Base-by-base conservation (phyloP, 2,329 filamentous ascomycete genomes). In the Harringtonia aguacate region DNA sequence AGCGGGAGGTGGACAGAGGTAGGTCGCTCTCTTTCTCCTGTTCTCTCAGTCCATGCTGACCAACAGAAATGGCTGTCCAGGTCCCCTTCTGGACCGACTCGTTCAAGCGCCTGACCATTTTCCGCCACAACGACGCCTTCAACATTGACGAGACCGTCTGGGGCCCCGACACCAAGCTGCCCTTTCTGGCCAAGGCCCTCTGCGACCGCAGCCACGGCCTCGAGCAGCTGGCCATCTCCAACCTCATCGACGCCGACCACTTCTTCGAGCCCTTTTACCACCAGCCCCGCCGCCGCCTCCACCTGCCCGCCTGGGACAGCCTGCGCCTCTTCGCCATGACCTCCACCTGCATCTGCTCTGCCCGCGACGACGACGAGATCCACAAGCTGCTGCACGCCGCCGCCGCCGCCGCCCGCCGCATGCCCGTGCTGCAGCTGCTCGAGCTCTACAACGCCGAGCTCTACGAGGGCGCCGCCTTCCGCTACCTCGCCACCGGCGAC, bases 371-470 rank as follows among this genome's bases (percentile, higher is more conserved):
- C 5, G 53, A 56, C 17, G 37, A 43, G 28, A 40, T 57, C n/a
- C 52, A 55, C 31, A 36, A 35, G 17, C 41, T 56, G 20, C 55
- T 58, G 18, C 46, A 46, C 20, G 44, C 45, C 9, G 52, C 51
- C 13, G 55, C 44, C 12, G 43, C 38, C 2, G 56, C 52, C 2
- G 55, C 55, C 9, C 52, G 46, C 39, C 48, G 50, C 33, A 58
- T 58, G 56, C 56, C 56, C 4, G 40, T 38, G 24, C 42, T 58
- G 35, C 46, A 48, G 20, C 36, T 53, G 18, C 48, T 58, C 47
- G 56, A 57, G 46, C 38, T 58, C 3, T 58, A 53, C 41, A 55
- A 54, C 43, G 53, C 50, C n/a, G 53, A 50, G 34, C 39, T 43
- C 18, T 46, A 44, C 35, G 50, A 50, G 35, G 55, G 49, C 18